A percentile compares a stretch with the other conserved stretches of the same genome.
Evolutionary conservation across 257 asterid genomes (phyloP).

Genomic region (Solanum gandarillasii): DNA sequence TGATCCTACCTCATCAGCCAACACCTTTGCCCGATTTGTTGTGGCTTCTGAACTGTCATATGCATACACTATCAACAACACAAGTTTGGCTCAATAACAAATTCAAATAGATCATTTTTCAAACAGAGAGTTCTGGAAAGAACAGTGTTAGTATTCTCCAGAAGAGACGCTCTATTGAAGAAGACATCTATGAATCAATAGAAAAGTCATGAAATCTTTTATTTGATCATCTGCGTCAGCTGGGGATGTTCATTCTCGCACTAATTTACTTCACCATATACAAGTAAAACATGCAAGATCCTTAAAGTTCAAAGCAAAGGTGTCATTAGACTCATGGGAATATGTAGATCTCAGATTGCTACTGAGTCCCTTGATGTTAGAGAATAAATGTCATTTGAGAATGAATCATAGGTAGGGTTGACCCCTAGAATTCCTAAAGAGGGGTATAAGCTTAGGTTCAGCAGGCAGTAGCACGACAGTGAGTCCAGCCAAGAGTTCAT

Average conservation of each 20-base stretch:
- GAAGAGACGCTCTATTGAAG: neutral
- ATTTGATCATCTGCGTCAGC: neutral
- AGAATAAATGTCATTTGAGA: neutral
- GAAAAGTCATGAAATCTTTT: neutral
- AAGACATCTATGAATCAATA: neutral
- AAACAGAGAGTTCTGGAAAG: neutral
- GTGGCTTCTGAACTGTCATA: conserved; percentile 65
- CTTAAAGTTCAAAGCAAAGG: neutral
- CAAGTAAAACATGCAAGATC: neutral
- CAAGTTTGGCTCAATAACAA: neutral
- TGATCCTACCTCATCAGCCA: conserved; percentile 88
- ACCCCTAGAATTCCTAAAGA: neutral
- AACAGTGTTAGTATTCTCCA: neutral
- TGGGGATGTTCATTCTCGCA: neutral
- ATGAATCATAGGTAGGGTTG: neutral
- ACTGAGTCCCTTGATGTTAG: neutral
- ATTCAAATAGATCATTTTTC: neutral
- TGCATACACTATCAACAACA: neutral
- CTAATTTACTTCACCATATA: neutral
- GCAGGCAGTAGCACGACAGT: neutral
- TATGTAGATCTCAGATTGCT: neutral
- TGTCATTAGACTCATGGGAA: neutral
- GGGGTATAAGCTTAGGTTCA: neutral
- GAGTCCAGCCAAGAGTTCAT: neutral
- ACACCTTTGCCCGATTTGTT: conserved; percentile 64